These are phyloP conservation scores for Carpinus fangiana DNA, from an alignment of 306 rosid species.

Conservation along the genomic window DNA sequence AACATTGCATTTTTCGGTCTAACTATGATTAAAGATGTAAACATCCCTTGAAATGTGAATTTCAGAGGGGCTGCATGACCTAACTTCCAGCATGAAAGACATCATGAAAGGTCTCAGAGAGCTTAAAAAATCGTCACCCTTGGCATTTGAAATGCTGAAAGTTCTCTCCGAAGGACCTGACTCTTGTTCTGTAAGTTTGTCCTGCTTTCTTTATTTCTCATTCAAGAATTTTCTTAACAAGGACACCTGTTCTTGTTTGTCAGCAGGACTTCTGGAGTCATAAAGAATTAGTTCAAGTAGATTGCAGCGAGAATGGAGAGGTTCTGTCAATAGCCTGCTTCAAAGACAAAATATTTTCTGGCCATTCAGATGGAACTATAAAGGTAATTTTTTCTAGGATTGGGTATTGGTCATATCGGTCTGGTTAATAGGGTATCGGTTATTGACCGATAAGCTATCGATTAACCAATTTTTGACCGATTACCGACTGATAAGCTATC, in stretches of 20 bases:
- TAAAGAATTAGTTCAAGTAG: constrained; percentile 69
- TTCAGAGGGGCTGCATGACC: constrained; percentile 70
- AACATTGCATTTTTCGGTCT: background rate
- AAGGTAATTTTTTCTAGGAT: constrained; percentile 59
- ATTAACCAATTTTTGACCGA: too few relatives aligned
- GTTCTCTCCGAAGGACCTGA: constrained; percentile 59
- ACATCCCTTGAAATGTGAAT: constrained; percentile 36
- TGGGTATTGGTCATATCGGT: too few relatives aligned
- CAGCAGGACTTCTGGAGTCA: constrained; percentile 79
- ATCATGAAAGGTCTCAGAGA: constrained; percentile 71
- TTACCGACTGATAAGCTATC: too few relatives aligned
- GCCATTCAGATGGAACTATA: constrained; percentile 92
- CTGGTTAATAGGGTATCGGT: too few relatives aligned
- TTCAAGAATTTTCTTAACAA: constrained; percentile 8
- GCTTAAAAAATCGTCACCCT: constrained; percentile 68
- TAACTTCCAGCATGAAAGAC: constrained; percentile 58
- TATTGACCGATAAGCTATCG: too few relatives aligned
- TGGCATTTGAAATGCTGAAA: constrained; percentile 77
- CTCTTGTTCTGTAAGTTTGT: constrained; percentile 66
- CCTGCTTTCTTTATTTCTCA: constrained; percentile 3
- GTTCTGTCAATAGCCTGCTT: constrained; percentile 64
- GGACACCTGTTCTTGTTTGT: constrained; percentile 23
- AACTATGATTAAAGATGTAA: constrained; percentile 7
- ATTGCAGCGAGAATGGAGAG: constrained; percentile 85
- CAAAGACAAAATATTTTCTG: constrained; percentile 69